Conservation (phyloP, 176 grass and related monocot genomes). For the Ananas comosus region DNA sequence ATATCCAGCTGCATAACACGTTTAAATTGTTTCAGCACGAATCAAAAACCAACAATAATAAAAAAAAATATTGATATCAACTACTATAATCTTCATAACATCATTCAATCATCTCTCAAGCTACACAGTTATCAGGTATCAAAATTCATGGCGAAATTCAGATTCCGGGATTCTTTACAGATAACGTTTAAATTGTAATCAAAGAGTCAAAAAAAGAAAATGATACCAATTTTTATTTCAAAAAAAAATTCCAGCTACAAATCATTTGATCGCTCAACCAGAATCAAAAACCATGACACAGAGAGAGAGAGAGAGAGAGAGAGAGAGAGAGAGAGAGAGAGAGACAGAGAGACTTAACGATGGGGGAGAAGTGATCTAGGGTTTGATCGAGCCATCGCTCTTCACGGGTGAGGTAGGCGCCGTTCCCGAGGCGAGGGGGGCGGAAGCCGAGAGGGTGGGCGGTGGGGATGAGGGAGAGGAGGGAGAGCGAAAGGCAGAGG, state of each 20-base stretch:
- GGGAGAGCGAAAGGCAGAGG: neutral
- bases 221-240: neutral
- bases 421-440: constrained; percentile 18
- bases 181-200: too few species aligned
- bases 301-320: neutral
- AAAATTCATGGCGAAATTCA: too few species aligned
- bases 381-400: constrained; percentile 82
- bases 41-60: too few species aligned
- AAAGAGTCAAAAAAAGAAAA: too few species aligned
- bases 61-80: too few species aligned
- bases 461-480: constrained; percentile 18
- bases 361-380: constrained; percentile 91
- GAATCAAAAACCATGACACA: neutral
- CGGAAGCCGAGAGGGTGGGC: constrained; percentile 34
- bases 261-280: neutral
- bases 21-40: too few species aligned
- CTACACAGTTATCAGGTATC: too few species aligned
- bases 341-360: constrained; percentile 26
- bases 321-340: neutral
- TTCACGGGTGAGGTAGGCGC: constrained; percentile 56
- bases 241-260: neutral
- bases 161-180: too few species aligned
- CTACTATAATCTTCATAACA: too few species aligned
- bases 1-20: too few species aligned
- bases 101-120: too few species aligned